Base-by-base conservation (phyloP, 1,284 basidiomycete species). In the Rugosomyces carneus region DNA sequence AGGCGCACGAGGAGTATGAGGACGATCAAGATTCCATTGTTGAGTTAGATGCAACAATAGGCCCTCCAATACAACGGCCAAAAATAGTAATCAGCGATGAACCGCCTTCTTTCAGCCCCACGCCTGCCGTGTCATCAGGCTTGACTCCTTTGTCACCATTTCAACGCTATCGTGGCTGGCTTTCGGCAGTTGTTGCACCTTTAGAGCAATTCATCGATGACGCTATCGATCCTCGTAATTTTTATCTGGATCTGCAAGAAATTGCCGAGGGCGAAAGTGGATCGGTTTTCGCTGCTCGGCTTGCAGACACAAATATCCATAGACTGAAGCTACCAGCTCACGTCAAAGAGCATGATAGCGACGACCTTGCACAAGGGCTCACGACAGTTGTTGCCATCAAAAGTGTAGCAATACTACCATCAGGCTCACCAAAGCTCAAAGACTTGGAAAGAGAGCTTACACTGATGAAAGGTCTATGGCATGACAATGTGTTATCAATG, bases 201-300 rank as follows among this genome's bases (percentile, higher is more conserved):
- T 62, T 89, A 11, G 71, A 75, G 40, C 70, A 74, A 24, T 84
- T 80, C 59, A 81, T 89, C 54, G 73, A 82, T 53, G 74, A 79
- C 42, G 60, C 67, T 0, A 58, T 75, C 16, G 75, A 86, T 55
- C 85, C 85, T 3, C 67, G 73, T 7, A 70, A 75, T 1, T 71
- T 76, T 45, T 89, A 82, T 60, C 62, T 70, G 4, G 76, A 86
- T 52, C 64, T 88, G 37, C 73, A 73, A 40, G 86, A 88, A 63
- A 82, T 89, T 26, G 86, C 85, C 0, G 82, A 89, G 60, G 86
- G 87, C 36, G 86, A 88, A 56, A 83, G 76, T 39, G 87, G 87
- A 1, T 81, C 76, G 2, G 83, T 89, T 16, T 89, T 70, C 57
- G 73, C 78, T 18, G 84, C 84, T 0, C 66, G 70, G 5, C 65